These are phyloP conservation scores for Elasticomyces elasticus DNA, from an alignment of 495 filamentous ascomycete species.

Conservation along the genomic window DNA sequence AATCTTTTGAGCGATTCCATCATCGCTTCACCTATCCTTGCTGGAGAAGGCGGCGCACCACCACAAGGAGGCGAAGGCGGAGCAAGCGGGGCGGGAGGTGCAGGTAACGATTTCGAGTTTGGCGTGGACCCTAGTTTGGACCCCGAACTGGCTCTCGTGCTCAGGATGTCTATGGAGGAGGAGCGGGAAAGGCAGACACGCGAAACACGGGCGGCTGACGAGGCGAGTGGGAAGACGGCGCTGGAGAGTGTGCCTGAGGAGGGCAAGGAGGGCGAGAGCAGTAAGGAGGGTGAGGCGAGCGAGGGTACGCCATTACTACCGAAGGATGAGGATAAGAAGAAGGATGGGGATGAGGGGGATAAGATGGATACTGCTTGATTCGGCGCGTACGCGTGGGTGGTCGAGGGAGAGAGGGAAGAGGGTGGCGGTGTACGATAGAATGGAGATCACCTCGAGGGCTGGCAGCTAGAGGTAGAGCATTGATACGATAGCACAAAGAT, in stretches of 20 bases:
- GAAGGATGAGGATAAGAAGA: slow-evolving; percentile 36
- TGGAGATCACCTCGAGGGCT: not conserved
- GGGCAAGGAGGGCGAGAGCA: slow-evolving; percentile 53
- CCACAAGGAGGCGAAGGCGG: slow-evolving; percentile 41
- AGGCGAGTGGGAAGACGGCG: slow-evolving; percentile 54
- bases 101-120: slow-evolving; percentile 51
- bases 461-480: too few species aligned
- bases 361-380: slow-evolving; percentile 77
- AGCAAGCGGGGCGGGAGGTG: slow-evolving; percentile 44
- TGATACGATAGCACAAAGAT: too few species aligned
- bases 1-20: slow-evolving; percentile 87
- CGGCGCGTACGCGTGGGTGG: not conserved
- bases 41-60: slow-evolving; percentile 53
- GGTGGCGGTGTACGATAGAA: not conserved
- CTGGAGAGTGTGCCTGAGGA: slow-evolving; percentile 83
- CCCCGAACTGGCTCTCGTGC: slow-evolving; percentile 86
- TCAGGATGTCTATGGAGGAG: slow-evolving; percentile 96
- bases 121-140: slow-evolving; percentile 73
- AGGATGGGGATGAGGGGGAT: slow-evolving; percentile 46
- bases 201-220: slow-evolving; percentile 65
- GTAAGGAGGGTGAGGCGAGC: slow-evolving; percentile 44
- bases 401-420: not conserved
- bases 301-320: slow-evolving; percentile 39
- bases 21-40: slow-evolving; percentile 81
- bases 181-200: slow-evolving; percentile 88